Percentiles rank a stretch among this genome's conserved stretches.
Evolutionary conservation across 2,329 filamentous ascomycete species (phyloP).

Genomic region (Talaromyces islandicus): DNA sequence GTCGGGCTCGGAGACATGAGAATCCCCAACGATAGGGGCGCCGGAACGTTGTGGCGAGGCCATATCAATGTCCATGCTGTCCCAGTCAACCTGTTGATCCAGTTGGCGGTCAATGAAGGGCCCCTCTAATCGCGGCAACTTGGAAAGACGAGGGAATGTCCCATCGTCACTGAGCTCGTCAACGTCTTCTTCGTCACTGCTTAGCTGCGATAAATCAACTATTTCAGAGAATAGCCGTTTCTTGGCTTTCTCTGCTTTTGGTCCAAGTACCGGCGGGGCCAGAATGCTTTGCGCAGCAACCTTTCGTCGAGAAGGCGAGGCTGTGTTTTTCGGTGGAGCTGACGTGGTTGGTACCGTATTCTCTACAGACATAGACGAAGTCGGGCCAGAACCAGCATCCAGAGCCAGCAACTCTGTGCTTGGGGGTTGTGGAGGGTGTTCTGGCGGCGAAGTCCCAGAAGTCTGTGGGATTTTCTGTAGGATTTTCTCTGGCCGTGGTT

Average conservation of each 20-base stretch:
- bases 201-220: conserved; percentile 46
- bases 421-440: neutral
- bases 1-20: neutral
- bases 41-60: conserved; percentile 3
- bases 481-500: neutral
- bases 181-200: conserved; percentile 15
- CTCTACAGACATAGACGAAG: neutral
- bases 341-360: neutral
- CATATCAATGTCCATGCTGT: conserved; percentile 3
- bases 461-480: neutral
- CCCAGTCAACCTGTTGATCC: neutral
- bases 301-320: neutral
- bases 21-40: neutral
- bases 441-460: neutral
- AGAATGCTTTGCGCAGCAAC: neutral
- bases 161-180: conserved; percentile 30
- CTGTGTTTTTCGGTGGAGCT: neutral
- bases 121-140: conserved; percentile 12
- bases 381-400: neutral
- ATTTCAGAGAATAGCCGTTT: conserved; percentile 51
- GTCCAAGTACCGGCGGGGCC: conserved; percentile 14
- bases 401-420: neutral
- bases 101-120: neutral
- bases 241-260: conserved; percentile 51
- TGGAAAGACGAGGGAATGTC: conserved; percentile 28